phyloP scores from a whole-genome alignment of 805 yeast genomes.

The Saccharomycopsis schoenii region DNA sequence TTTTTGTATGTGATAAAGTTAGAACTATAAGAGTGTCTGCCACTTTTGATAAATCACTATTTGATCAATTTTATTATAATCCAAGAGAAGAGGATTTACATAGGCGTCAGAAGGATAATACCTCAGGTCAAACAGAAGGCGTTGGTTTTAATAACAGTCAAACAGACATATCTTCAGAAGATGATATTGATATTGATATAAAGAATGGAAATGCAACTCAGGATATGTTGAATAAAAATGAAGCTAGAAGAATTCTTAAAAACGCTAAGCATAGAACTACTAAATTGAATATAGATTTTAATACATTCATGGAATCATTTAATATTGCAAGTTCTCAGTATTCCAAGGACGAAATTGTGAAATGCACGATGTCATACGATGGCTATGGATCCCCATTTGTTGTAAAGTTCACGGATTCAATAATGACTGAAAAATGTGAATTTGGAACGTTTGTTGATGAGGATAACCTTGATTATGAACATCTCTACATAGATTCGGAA shows the following conservation, averaged over 20 bases:
- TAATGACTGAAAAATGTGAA: conserved; percentile 48
- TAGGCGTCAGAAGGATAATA: conserved; percentile 7
- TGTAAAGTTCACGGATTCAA: conserved; percentile 43
- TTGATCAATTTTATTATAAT: conserved; percentile 26
- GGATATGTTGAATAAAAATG: not conserved
- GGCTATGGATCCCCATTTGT: conserved; percentile 46
- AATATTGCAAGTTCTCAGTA: conserved; percentile 27
- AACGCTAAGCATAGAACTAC: conserved; percentile 12
- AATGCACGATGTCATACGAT: conserved; percentile 39
- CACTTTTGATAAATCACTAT: conserved; percentile 29
- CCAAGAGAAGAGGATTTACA: conserved; percentile 7
- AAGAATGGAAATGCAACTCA: conserved; percentile 5
- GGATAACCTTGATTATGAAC: conserved; percentile 20
- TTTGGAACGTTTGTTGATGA: conserved; percentile 37
- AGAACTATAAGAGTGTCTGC: conserved; percentile 30
- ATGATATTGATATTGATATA: not conserved
- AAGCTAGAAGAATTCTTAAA: conserved; percentile 9
- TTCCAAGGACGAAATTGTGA: conserved; percentile 25
- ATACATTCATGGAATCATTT: conserved; percentile 41
- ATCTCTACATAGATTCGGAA: conserved; percentile 34
- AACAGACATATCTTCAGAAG: conserved; percentile 6
- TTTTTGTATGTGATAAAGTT: conserved; percentile 38
- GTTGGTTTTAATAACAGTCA: conserved; percentile 20
- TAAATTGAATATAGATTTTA: conserved; percentile 35
- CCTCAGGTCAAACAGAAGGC: conserved; percentile 16